Base-by-base conservation (phyloP, 306 rosid genomes). In the Hylodesmum podocarpum region DNA sequence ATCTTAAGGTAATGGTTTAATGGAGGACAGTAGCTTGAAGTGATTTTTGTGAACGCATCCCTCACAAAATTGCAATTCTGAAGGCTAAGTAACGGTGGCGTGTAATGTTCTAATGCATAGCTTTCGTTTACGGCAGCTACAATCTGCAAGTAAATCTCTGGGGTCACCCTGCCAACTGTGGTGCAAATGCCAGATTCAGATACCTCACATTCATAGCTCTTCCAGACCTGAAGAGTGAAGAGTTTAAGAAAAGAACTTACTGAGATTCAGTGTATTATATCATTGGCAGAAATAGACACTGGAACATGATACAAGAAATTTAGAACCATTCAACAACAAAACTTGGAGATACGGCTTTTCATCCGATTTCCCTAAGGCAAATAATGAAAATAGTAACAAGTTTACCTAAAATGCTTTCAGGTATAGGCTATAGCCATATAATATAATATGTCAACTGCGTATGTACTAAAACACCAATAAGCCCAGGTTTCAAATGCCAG, bases 61-160 rank as follows among this genome's bases (percentile, higher is more conserved):
- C 97, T 86, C 10, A 95, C 99, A 81, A 95, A 95, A 83, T 95
- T 89, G 80, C 99, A 95, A 57, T 95, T 82, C 83, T 95, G 99
- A 75, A 95, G 88, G 83, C 89, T 88, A 22, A 95, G 91, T 59
- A 95, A 80, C 7, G 82, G 90, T 11, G 99, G 97, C 11, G 97
- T 80, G 68, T 95, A 95, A 84, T 95, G 97, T 76, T 95, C 87
- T 41, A 95, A 93, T 19, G 96, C 99, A 77, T 92, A 92, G 85
- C 97, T 92, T 84, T 88, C 99, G 0, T 90, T 92, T 13, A 86
- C 92, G 2, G 99, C 99, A 13, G 88, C 90, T 65, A 81, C 89
- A 77, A 95, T 75, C 86, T 95, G 94, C 11, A 54, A 21, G 78
- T 89, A 92, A 33, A 91, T 82, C 27, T 76, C 84, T 0, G 97